Conservation (phyloP, 352 stramenopile genomes). For the Phytophthora hybrid region DNA sequence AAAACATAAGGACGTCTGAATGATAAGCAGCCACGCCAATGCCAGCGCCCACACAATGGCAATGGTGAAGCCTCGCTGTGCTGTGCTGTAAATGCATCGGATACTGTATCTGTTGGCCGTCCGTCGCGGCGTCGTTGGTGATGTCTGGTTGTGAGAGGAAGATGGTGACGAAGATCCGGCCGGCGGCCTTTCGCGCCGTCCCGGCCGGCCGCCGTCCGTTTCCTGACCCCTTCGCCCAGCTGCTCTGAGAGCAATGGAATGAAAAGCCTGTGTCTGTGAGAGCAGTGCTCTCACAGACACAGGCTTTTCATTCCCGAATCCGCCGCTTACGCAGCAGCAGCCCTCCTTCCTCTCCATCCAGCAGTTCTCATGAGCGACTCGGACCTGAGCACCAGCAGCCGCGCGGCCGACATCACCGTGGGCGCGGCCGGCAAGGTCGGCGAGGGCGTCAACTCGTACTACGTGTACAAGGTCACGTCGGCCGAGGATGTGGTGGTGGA, state of each 20-base stretch:
- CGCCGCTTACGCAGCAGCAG: constrained; percentile 10
- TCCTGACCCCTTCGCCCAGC: constrained; percentile 23
- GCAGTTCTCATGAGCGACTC: constrained; percentile 31
- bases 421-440: constrained; percentile 78
- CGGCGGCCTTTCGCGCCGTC: constrained; percentile 34
- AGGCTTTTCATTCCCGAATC: constrained; percentile 35
- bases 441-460: constrained; percentile 87
- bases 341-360: not conserved
- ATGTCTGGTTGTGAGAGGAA: constrained; percentile 24
- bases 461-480: constrained; percentile 84
- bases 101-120: not conserved
- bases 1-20: too few species aligned
- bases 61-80: too few species aligned
- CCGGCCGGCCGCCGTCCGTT: constrained; percentile 28
- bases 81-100: too few species aligned
- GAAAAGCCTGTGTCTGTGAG: too few species aligned
- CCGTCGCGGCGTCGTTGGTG: constrained; percentile 12
- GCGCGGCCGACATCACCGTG: constrained; percentile 54
- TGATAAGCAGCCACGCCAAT: too few species aligned
- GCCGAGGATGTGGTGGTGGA: constrained; percentile 67
- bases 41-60: too few species aligned
- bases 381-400: constrained; percentile 28
- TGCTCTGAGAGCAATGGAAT: too few species aligned
- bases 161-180: constrained; percentile 18
- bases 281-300: too few species aligned